Conservation (phyloP, 2,329 filamentous ascomycete genomes). For the Hypoxylon rubiginosum region DNA sequence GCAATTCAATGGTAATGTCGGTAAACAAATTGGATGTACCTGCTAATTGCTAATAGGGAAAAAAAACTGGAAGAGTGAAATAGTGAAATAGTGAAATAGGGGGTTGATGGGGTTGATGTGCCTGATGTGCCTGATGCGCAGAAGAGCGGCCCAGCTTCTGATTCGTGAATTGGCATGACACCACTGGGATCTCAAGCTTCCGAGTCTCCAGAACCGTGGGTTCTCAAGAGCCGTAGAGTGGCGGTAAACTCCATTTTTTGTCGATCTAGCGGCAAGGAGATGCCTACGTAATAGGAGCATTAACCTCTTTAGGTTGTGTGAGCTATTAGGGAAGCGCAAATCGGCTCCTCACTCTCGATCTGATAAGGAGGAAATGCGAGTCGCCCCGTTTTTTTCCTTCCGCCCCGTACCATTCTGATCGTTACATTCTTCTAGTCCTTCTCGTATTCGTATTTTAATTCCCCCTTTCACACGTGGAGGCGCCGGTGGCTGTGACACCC, state of each 20-base stretch:
- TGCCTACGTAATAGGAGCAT: constrained; percentile 16
- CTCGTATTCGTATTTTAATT: constrained; percentile 50
- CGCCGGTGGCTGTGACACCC: not conserved
- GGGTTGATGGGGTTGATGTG: constrained; percentile 19
- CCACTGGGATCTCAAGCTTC: constrained; percentile 43
- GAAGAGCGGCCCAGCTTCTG: constrained; percentile 22
- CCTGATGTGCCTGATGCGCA: constrained; percentile 4
- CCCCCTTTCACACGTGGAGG: constrained; percentile 11
- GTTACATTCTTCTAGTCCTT: constrained; percentile 20
- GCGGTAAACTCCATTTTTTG: constrained; percentile 41
- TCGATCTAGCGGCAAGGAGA: constrained; percentile 5
- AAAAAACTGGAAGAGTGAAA: constrained; percentile 7
- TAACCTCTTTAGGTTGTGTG: constrained; percentile 26
- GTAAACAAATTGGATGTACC: constrained; percentile 21
- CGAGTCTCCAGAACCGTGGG: constrained; percentile 33
- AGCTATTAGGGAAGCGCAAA: constrained; percentile 32
- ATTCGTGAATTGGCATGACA: constrained; percentile 38
- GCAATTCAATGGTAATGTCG: constrained; percentile 4
- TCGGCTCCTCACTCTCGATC: constrained; percentile 42
- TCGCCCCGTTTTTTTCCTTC: constrained; percentile 36
- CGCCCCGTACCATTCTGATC: constrained; percentile 20
- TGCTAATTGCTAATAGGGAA: not conserved
- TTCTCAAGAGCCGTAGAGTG: constrained; percentile 13
- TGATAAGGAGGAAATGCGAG: constrained; percentile 39
- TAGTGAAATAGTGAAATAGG: constrained; percentile 30